phyloP scores from a whole-genome alignment of 179 eudicot species.

The Silene vulgaris region DNA sequence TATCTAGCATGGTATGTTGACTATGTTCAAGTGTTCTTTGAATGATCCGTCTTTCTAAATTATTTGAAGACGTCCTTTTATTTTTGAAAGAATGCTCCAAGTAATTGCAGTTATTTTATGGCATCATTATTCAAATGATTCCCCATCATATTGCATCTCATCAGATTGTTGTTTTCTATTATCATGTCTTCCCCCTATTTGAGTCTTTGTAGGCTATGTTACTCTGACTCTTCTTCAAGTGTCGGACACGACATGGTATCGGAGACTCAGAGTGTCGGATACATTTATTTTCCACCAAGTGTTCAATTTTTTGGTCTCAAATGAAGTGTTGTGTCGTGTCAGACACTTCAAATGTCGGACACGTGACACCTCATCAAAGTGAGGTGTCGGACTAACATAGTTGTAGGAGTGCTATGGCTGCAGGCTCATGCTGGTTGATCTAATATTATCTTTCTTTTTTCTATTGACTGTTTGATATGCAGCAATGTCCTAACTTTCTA shows the following conservation, averaged over 20 bases:
- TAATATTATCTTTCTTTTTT: conserved; percentile 1
- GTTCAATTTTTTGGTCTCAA: too few species aligned
- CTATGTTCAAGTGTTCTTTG: neutral
- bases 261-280: too few species aligned
- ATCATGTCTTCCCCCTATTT: neutral
- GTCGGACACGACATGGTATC: too few species aligned
- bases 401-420: neutral
- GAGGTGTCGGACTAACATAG: too few species aligned
- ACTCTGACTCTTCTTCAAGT: too few species aligned
- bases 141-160: too few species aligned
- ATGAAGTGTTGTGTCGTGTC: too few species aligned
- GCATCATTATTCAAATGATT: neutral
- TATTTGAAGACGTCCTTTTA: neutral
- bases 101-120: neutral
- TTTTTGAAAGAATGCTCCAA: neutral
- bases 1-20: neutral
- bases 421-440: neutral
- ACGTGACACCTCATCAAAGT: too few species aligned
- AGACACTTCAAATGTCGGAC: too few species aligned
- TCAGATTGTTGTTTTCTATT: neutral
- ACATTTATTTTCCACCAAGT: too few species aligned
- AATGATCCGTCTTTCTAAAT: neutral
- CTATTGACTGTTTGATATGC: neutral
- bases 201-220: neutral
- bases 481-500: neutral